Conservation (phyloP, 1,284 basidiomycete species). For the Melanopsichium pennsylvanicum region DNA sequence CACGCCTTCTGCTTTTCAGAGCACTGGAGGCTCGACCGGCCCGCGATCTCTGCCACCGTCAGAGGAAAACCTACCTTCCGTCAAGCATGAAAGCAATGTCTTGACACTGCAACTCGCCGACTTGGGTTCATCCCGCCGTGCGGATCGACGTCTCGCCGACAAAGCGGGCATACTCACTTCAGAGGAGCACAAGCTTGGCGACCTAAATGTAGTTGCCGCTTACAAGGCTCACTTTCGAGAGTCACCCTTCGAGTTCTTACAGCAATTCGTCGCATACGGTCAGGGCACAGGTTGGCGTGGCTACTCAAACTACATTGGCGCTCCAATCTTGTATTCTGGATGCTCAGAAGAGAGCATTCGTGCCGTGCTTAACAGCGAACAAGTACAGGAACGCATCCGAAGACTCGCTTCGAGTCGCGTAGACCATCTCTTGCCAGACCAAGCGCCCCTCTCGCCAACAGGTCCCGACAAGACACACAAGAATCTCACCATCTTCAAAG, state of each 20-base stretch:
- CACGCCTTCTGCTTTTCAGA: neutral
- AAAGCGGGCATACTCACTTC: conserved; percentile 31
- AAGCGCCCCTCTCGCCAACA: conserved; percentile 18
- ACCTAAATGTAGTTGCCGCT: conserved; percentile 58
- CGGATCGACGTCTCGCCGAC: conserved; percentile 24
- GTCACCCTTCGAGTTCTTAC: conserved; percentile 54
- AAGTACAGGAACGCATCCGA: conserved; percentile 53
- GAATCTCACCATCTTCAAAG: conserved; percentile 43
- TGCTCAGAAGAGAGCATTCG: conserved; percentile 53
- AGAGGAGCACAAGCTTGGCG: conserved; percentile 43
- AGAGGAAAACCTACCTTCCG: conserved; percentile 10
- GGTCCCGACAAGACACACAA: conserved; percentile 41
- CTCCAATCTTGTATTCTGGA: conserved; percentile 55
- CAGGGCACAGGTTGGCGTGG: conserved; percentile 61
- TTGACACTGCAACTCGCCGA: conserved; percentile 32
- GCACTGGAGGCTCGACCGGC: neutral
- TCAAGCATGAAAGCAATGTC: conserved; percentile 5
- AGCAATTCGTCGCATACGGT: conserved; percentile 57
- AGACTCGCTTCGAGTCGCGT: conserved; percentile 46
- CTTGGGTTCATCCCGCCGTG: conserved; percentile 23
- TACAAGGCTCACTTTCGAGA: conserved; percentile 62
- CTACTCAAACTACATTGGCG: conserved; percentile 59
- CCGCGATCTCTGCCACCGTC: conserved; percentile 21
- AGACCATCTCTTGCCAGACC: conserved; percentile 42
- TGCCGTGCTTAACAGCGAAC: conserved; percentile 50